Evolutionary conservation across 495 filamentous ascomycete genomes (phyloP), one percentile per base, ranked within the genome.

Genomic region (Sabuloglossum arenarium): DNA sequence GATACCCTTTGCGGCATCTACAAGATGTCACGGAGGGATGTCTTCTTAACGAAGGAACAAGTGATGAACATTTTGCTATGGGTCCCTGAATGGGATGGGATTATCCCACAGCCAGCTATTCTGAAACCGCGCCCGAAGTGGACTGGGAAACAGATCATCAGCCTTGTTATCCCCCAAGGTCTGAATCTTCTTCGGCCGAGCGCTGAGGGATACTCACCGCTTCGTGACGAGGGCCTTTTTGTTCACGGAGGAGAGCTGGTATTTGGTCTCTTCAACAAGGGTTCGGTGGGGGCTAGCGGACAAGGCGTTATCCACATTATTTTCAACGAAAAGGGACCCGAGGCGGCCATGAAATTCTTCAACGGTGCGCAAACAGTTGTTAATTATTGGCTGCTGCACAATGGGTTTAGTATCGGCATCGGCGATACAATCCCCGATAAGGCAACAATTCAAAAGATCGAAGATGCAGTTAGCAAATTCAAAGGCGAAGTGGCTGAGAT

Each of bases 101-200:
- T 90, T 25, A 86, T 97, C 63, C 91, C 91, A 24, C 76, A 80
- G 9, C 91, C 91, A 14, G 88, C 90, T 10, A 94, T 99, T 58
- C 56, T 91, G 62, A 94, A 90, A 66, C 91, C 91, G 39, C 74
- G 84, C 50, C 88, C 93, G 19, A 78, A 86, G 58, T 99, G 91
- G 91, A 95, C 93, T n/a, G 91, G 91, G 61, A 99, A 99, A 69
- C 91, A 99, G 70, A 82, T 99, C 57, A 80, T 91, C 62, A 94
- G 88, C 70, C 78, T 99, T 75, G 79, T 88, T 52, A 85, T 99
- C 58, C 91, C 90, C 10, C 71, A 78, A 43, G 86, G 85, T 54
- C 77, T 97, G 59, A 97, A 93, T 63, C 75, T 96, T 28, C 63
- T 80, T 30, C 80, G 84, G 51, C 66, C 72, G 3, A 62, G 70